Percentiles rank a stretch among this genome's conserved stretches.
Conservation (phyloP, 2,329 filamentous ascomycete genomes). For the Alternaria burnsii region DNA sequence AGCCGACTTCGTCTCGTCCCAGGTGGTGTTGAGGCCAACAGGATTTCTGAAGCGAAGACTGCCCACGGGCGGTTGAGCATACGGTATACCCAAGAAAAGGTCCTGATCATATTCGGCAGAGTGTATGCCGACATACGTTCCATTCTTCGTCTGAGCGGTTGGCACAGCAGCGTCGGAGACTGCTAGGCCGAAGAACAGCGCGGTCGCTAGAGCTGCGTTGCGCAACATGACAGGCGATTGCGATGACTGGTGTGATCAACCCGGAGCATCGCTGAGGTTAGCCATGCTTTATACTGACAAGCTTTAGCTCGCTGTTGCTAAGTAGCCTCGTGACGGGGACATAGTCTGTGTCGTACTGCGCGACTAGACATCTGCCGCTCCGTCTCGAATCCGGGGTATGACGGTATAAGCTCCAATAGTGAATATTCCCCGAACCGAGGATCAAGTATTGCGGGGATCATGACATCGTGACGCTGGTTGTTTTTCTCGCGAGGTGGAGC, state of each 20-base stretch:
- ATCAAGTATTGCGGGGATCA: slow-evolving; percentile 12
- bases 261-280: not conserved
- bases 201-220: slow-evolving; percentile 18
- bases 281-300: slow-evolving; percentile 17
- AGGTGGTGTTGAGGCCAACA: slow-evolving; percentile 56
- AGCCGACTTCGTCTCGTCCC: slow-evolving; percentile 48
- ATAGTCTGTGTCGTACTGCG: not conserved
- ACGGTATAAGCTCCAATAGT: slow-evolving; percentile 7
- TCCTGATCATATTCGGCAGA: slow-evolving; percentile 55
- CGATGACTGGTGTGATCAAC: not conserved
- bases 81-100: slow-evolving; percentile 61
- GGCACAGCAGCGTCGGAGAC: slow-evolving; percentile 32
- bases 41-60: slow-evolving; percentile 62
- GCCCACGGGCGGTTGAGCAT: slow-evolving; percentile 48
- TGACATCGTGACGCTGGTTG: slow-evolving; percentile 13
- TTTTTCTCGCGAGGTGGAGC: slow-evolving; percentile 9
- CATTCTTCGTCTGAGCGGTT: slow-evolving; percentile 53
- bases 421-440: slow-evolving; percentile 11
- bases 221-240: slow-evolving; percentile 24
- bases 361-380: slow-evolving; percentile 14
- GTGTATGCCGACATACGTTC: slow-evolving; percentile 53
- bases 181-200: slow-evolving; percentile 24
- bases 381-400: slow-evolving; percentile 11
- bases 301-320: not conserved
- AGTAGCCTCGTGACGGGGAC: not conserved